Evolutionary conservation across 1,139 yeast genomes (phyloP), one percentile per base, ranked within the genome.

Genomic region (Diutina scorzettiae): DNA sequence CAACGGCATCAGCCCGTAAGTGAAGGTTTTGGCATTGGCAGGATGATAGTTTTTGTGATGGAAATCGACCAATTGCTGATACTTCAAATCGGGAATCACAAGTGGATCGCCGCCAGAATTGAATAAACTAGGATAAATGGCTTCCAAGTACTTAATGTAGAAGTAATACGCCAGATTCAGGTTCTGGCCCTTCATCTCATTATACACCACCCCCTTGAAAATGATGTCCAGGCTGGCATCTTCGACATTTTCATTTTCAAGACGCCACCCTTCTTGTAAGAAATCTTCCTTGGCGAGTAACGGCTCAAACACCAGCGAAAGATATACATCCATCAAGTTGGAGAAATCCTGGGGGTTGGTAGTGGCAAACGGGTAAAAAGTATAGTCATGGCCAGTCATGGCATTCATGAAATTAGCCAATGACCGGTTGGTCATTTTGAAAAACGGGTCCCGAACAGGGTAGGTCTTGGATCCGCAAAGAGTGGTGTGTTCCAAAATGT

Each of bases 111-210:
- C 99, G 29, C 97, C 99, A 3, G 96, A 81, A 60, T 87, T 86
- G 53, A 86, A 74, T 50, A 91, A 65, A 9, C 87, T 72, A 2
- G 95, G 91, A 53, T 86, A 91, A 14, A 89, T 72, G n/a, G 87
- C 64, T 57, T 85, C 84, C 56, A 84, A 87, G 63, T 80, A 91
- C 49, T 80, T 76, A 51, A 81, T 84, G 74, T 87, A 89, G 57
- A 73, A 87, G 52, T 81, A 73, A 57, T 91, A 93, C 4, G 89
- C 77, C 0, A 96, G 77, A 56, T 86, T 91, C 1, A 96, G 83
- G 55, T 86, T 77, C 62, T 91, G 97, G 5, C 99, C 99, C 60
- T 93, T 91, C 99, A 91, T 91, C 63, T 91, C 99, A 56, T 91
- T 91, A 59, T 83, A 91, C 1, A 91, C 99, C 28, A 91, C 98